Evolutionary conservation across 371 early-diverging fungal species (phyloP).

Genomic region (Thermomucor indicae-seudaticae): DNA sequence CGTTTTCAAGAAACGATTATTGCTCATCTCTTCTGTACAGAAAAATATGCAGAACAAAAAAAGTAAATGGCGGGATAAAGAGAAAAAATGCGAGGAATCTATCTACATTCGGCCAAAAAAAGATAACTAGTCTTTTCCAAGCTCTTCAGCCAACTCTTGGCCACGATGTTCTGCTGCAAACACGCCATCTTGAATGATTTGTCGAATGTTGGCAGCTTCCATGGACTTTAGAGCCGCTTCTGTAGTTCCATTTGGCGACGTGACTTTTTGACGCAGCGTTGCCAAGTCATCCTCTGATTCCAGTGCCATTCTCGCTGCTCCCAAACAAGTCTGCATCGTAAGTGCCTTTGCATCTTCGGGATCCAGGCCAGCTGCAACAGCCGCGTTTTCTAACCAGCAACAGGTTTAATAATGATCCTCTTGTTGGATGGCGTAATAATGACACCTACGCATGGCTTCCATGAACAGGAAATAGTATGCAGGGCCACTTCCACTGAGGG

Average conservation of each 20-base stretch:
- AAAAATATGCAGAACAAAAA: too few relatives aligned
- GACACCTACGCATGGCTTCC: conserved; percentile 72
- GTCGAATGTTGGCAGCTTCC: conserved; percentile 58
- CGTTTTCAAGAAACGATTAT: too few relatives aligned
- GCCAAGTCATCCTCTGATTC: conserved; percentile 67
- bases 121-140: conserved; percentile 52
- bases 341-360: conserved; percentile 72
- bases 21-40: too few relatives aligned
- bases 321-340: conserved; percentile 85
- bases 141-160: conserved; percentile 64
- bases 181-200: conserved; percentile 58
- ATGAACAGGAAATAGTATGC: conserved; percentile 92
- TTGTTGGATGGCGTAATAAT: neutral
- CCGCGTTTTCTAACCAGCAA: conserved; percentile 63
- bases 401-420: neutral
- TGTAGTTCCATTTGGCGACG: conserved; percentile 93
- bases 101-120: too few relatives aligned
- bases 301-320: conserved; percentile 86
- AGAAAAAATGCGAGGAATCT: too few relatives aligned
- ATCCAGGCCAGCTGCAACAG: conserved; percentile 73
- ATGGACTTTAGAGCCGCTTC: conserved; percentile 82
- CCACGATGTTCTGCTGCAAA: conserved; percentile 67
- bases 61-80: too few relatives aligned
- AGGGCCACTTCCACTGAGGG: conserved; percentile 87
- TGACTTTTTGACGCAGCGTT: conserved; percentile 81